These are phyloP conservation scores for Blastocladiella emersonii DNA, from an alignment of 371 early-diverging fungal genomes.

Conservation along the genomic window DNA sequence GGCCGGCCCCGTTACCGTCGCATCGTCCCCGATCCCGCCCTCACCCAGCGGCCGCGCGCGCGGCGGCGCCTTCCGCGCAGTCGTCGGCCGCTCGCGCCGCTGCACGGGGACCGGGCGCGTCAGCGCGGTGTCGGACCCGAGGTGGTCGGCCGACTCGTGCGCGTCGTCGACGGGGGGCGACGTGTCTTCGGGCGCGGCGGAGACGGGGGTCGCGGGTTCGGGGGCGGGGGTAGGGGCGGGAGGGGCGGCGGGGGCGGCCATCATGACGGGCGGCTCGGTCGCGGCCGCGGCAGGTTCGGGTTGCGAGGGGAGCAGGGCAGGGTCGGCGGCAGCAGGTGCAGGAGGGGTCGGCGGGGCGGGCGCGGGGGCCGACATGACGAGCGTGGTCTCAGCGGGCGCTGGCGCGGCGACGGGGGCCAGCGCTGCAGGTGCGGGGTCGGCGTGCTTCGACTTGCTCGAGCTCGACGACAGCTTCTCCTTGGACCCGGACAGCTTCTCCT, in stretches of 20 bases:
- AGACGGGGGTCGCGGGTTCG: not conserved
- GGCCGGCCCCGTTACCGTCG: too few species aligned
- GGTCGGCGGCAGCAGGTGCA: not conserved
- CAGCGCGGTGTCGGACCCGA: not conserved
- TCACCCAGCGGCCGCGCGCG: conserved; percentile 6
- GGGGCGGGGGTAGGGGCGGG: not conserved
- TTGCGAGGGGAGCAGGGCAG: not conserved
- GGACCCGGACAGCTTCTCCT: not conserved
- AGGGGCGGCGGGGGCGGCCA: not conserved
- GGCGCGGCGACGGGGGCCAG: not conserved
- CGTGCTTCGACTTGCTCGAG: not conserved
- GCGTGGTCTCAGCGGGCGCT: not conserved
- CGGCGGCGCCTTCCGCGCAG: conserved; percentile 31
- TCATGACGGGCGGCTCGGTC: not conserved
- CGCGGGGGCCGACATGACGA: not conserved
- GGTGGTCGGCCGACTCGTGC: not conserved
- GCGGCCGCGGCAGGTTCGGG: not conserved
- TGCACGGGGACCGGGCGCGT: conserved; percentile 6
- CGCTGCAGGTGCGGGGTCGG: not conserved
- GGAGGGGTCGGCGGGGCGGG: not conserved
- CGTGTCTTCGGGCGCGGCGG: too few species aligned
- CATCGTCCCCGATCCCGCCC: not conserved
- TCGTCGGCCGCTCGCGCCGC: conserved; percentile 26
- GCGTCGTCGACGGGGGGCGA: too few species aligned
- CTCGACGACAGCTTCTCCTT: not conserved